Percentiles rank a stretch among this genome's conserved stretches.
These are phyloP conservation scores for Saksenaea oblongispora DNA, from an alignment of 371 early-diverging fungal species.

Conservation along the genomic window DNA sequence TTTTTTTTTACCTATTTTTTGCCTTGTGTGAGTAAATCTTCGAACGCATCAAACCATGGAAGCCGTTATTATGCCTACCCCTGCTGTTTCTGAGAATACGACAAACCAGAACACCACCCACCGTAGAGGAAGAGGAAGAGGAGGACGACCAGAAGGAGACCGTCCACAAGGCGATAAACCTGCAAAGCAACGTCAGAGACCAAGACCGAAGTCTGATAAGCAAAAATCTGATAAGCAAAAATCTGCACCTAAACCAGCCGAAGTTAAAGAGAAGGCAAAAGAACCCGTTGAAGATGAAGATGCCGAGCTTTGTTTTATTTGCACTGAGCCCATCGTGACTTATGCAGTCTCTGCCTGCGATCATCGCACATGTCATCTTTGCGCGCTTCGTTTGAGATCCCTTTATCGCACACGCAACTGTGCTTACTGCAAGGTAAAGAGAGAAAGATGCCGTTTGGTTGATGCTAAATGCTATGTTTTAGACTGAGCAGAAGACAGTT, in stretches of 20 bases:
- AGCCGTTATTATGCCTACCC: too few species aligned
- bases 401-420: slow-evolving; percentile 85
- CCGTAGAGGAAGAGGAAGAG: neutral
- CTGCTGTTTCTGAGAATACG: neutral
- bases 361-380: slow-evolving; percentile 89
- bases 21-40: too few species aligned
- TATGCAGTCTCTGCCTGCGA: slow-evolving; percentile 91
- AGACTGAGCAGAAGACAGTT: slow-evolving; percentile 72
- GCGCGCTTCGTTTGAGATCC: slow-evolving; percentile 86
- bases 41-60: too few species aligned
- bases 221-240: neutral
- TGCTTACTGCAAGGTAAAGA: slow-evolving; percentile 84
- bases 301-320: slow-evolving; percentile 82
- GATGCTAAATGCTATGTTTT: neutral
- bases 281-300: slow-evolving; percentile 37
- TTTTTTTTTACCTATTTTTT: too few species aligned
- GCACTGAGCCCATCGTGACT: slow-evolving; percentile 79
- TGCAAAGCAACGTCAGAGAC: neutral
- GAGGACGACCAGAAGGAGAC: neutral
- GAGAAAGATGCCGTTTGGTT: neutral
- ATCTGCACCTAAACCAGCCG: neutral
- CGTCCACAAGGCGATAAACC: neutral
- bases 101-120: neutral
- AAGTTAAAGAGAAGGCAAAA: neutral
- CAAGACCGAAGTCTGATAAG: neutral